These are phyloP conservation scores for Dothideomycetes sp. DNA, from an alignment of 2,329 filamentous ascomycete species.

Conservation along the genomic window DNA sequence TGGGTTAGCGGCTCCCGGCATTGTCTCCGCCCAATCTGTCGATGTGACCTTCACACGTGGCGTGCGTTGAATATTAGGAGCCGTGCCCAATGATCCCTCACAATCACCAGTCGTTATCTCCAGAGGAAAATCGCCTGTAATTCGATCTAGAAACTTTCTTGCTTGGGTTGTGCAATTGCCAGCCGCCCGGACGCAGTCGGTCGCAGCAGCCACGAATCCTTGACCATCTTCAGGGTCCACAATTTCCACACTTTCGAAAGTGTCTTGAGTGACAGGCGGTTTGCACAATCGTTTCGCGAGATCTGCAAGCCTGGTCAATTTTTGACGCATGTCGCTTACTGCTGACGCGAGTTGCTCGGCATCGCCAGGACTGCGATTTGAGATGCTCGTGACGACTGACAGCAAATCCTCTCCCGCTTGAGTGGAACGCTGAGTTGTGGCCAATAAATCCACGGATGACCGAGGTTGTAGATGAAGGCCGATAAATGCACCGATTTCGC, in stretches of 20 bases:
- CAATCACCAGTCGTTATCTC: not conserved
- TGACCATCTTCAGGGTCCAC: slow-evolving; percentile 73
- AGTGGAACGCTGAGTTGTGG: slow-evolving; percentile 75
- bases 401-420: slow-evolving; percentile 72
- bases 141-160: slow-evolving; percentile 73
- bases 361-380: slow-evolving; percentile 62
- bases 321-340: slow-evolving; percentile 67
- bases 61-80: not conserved
- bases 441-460: slow-evolving; percentile 71
- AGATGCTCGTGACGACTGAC: slow-evolving; percentile 71
- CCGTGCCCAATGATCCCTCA: no score
- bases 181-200: slow-evolving; percentile 77
- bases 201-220: slow-evolving; percentile 67
- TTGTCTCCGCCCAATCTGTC: slow-evolving; percentile 2
- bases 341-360: slow-evolving; percentile 58
- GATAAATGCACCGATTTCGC: slow-evolving; percentile 86
- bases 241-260: slow-evolving; percentile 69
- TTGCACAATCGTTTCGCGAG: slow-evolving; percentile 72
- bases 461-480: slow-evolving; percentile 90
- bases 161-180: slow-evolving; percentile 87
- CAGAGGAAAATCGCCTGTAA: slow-evolving; percentile 28
- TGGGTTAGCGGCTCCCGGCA: slow-evolving; percentile 9
- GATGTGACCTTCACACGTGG: not conserved
- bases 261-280: slow-evolving; percentile 56
- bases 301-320: slow-evolving; percentile 69